Evolutionary conservation across 495 filamentous ascomycete species (phyloP), one percentile per base, ranked within the genome.

Genomic region (Evansstolkia leycettana): DNA sequence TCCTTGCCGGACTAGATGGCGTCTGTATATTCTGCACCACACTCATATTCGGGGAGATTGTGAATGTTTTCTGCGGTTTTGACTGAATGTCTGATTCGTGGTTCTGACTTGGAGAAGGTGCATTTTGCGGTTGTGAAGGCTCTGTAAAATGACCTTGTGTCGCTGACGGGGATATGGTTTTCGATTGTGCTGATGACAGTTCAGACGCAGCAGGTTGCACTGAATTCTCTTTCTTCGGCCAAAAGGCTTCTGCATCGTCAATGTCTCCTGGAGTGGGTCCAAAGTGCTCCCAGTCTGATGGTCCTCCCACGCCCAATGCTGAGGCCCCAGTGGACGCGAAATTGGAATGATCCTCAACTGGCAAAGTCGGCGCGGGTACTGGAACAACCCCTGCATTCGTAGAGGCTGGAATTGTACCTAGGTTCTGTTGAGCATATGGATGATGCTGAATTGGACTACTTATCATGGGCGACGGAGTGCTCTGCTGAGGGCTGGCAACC

Each of bases 201-300:
- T n/a, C 5, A 5, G 11, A 14, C 3, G 42, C 23, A 17, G 45
- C 34, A 13, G 47, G 17, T 19, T 45, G 35, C 12, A 36, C 42
- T 9, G 36, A 38, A 24, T 41, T 16, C 4, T 44, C 41, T 9
- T 34, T 33, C 31, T 43, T 57, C 0, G 50, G 37, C 17, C 40
- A 47, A 24, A 57, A 60, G 34, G 43, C 46, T 8, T 42, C 37
- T n/a, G 40, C 38, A 41, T 61, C 57, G 33, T 65, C 56, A 28
- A 58, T 41, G 13, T 59, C 46, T 17, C 45, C 58, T 5, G 48
- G 47, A 6, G 41, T 45, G n/a, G 53, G 52, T 8, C 53, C 53
- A 40, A 76, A 62, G 44, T 73, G 65, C 36, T 76, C 73, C 73
- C 72, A 76, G 38, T 73, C 73, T n/a, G 72, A 75, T 1, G 72